Evolutionary conservation across 2,329 filamentous ascomycete species (phyloP).

Genomic region (Paecilomyces formosus): DNA sequence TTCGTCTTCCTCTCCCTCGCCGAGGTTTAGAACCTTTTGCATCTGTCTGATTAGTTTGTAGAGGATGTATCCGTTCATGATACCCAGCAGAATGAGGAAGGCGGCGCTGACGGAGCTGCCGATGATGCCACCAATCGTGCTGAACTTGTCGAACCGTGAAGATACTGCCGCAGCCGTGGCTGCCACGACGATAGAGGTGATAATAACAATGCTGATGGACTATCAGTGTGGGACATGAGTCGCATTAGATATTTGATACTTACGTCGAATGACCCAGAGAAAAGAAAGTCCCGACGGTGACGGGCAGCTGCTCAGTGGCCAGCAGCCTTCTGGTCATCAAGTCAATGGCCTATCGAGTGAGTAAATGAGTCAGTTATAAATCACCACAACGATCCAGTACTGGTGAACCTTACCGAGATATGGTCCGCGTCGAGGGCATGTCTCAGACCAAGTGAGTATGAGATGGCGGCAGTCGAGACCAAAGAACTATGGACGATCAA

Average conservation of each 20-base stretch:
- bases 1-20: slow-evolving; percentile 39
- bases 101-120: slow-evolving; percentile 79
- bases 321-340: slow-evolving; percentile 87
- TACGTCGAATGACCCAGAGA: slow-evolving; percentile 82
- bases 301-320: slow-evolving; percentile 74
- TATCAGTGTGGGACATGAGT: background rate
- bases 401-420: slow-evolving; percentile 46
- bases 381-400: background rate
- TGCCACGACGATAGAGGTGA: slow-evolving; percentile 86
- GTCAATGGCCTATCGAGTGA: slow-evolving; percentile 65
- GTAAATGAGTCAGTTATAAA: slow-evolving; percentile 18
- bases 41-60: slow-evolving; percentile 68
- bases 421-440: slow-evolving; percentile 99
- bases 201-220: slow-evolving; percentile 59
- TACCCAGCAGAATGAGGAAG: slow-evolving; percentile 73
- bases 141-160: slow-evolving; percentile 72
- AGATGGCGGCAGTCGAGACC: slow-evolving; percentile 71
- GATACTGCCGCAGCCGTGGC: slow-evolving; percentile 80
- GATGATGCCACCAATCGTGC: slow-evolving; percentile 75
- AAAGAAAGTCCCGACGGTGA: slow-evolving; percentile 92
- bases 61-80: slow-evolving; percentile 81
- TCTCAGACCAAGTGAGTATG: slow-evolving; percentile 81
- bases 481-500: slow-evolving; percentile 42
- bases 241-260: slow-evolving; percentile 2
- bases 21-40: slow-evolving; percentile 48